A percentile compares a stretch with the other conserved stretches of the same genome.
Evolutionary conservation across 495 filamentous ascomycete species (phyloP).

Genomic region (Penicillium desertorum): DNA sequence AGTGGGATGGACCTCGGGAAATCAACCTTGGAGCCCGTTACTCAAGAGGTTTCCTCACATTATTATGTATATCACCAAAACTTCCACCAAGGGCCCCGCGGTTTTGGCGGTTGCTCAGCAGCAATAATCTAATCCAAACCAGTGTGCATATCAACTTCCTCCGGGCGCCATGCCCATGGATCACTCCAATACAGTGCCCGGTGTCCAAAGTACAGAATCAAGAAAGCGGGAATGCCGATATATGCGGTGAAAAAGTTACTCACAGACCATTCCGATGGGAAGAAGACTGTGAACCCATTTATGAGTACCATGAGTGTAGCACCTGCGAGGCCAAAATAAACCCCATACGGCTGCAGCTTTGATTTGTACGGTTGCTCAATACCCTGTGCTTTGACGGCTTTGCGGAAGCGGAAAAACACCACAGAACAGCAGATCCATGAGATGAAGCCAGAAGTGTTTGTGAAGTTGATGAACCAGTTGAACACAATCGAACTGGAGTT

Average conservation of each 20-base stretch:
- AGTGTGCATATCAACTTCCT: slow-evolving; percentile 58
- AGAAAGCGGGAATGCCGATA: slow-evolving; percentile 60
- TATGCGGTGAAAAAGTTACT: slow-evolving; percentile 61
- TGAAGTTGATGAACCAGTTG: slow-evolving; percentile 61
- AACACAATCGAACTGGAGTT: slow-evolving; percentile 40
- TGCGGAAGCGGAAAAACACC: slow-evolving; percentile 60
- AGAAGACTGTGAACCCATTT: slow-evolving; percentile 65
- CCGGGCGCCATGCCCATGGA: slow-evolving; percentile 51
- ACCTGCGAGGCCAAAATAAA: slow-evolving; percentile 48
- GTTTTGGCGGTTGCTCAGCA: slow-evolving; percentile 45
- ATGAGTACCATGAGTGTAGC: slow-evolving; percentile 55
- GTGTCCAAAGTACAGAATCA: slow-evolving; percentile 57
- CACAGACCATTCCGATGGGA: slow-evolving; percentile 52
- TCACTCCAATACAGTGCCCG: slow-evolving; percentile 46
- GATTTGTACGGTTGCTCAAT: slow-evolving; percentile 56
- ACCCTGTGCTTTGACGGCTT: slow-evolving; percentile 50
- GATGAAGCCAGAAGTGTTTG: slow-evolving; percentile 60
- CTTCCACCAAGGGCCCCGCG: slow-evolving; percentile 36
- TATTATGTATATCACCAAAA: slow-evolving; percentile 12
- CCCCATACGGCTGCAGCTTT: slow-evolving; percentile 52
- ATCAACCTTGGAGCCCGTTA: too few relatives aligned
- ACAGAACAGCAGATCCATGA: slow-evolving; percentile 62
- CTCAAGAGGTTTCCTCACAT: too few relatives aligned
- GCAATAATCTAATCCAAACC: slow-evolving; percentile 54
- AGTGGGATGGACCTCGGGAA: too few relatives aligned